Conservation (phyloP, 345 rosid species). For the Erucastrum elatum region DNA sequence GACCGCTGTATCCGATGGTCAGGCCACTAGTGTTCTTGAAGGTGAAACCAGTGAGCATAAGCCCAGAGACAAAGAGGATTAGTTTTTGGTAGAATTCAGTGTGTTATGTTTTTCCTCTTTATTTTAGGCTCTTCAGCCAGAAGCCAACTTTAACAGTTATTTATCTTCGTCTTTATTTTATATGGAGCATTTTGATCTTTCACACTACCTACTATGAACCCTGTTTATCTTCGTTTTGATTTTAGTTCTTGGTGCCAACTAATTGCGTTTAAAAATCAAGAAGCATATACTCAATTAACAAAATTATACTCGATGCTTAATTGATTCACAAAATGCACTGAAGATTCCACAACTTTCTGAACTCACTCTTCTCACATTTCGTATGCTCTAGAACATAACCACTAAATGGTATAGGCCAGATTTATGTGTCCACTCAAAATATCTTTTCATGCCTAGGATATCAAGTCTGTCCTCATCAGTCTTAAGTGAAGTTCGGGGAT, state of each 20-base stretch:
- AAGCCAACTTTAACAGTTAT: background rate
- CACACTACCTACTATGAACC: background rate
- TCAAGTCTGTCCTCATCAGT: background rate
- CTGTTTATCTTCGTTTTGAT: too few species aligned
- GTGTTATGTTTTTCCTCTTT: constrained; percentile 25
- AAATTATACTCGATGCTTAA: background rate
- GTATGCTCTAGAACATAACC: background rate
- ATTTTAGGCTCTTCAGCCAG: constrained; percentile 10
- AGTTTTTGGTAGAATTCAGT: constrained; percentile 18
- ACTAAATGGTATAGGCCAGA: background rate
- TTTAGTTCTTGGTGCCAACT: background rate
- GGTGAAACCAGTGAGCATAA: constrained; percentile 45
- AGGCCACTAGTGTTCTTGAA: constrained; percentile 39
- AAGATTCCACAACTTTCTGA: background rate
- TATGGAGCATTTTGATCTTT: constrained; percentile 5
- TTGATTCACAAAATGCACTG: background rate
- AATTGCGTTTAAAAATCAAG: background rate
- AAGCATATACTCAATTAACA: constrained; percentile 1
- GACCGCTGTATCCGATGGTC: constrained; percentile 32
- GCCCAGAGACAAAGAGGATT: constrained; percentile 72
- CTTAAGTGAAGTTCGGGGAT: background rate
- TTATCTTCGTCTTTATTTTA: constrained; percentile 7
- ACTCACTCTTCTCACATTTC: background rate
- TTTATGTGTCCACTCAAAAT: too few species aligned
- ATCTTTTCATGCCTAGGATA: background rate